Conservation (phyloP, 148 eudicot genomes). For the Limonium bicolor region DNA sequence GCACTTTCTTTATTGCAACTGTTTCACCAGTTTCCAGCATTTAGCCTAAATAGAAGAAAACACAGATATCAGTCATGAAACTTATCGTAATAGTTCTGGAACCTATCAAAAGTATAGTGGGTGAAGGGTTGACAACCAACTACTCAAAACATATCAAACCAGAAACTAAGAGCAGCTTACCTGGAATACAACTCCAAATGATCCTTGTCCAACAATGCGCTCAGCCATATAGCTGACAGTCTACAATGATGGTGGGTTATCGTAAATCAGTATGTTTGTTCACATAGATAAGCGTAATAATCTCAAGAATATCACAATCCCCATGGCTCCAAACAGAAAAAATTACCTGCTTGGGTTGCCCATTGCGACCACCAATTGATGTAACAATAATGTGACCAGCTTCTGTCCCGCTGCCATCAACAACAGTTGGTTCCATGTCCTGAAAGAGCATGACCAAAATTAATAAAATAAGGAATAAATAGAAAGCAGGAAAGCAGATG, state of each 20-base stretch:
- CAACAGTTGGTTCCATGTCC: constrained; percentile 28
- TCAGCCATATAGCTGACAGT: constrained; percentile 48
- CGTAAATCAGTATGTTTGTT: background rate
- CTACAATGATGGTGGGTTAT: constrained; percentile 9
- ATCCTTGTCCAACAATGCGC: constrained; percentile 39
- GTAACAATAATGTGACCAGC: constrained; percentile 38
- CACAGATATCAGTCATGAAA: no score
- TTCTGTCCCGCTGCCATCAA: constrained; percentile 33
- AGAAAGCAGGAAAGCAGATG: background rate
- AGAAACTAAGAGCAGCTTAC: constrained; percentile 8
- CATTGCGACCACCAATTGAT: constrained; percentile 37
- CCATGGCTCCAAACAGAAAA: background rate
- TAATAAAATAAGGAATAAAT: background rate
- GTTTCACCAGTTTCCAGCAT: constrained; percentile 7
- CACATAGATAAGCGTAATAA: background rate
- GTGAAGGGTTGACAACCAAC: no score
- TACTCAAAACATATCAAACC: no score
- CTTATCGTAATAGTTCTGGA: no score
- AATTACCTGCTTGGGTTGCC: constrained; percentile 35
- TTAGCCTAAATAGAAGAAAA: background rate
- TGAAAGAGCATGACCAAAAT: background rate
- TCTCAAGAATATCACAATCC: background rate
- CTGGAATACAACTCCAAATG: constrained; percentile 44
- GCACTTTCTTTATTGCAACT: constrained; percentile 6
- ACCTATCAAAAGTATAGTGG: no score